Evolutionary conservation across 2,329 filamentous ascomycete species (phyloP), one percentile per base, ranked within the genome.

Genomic region (Fusarium papillatum): DNA sequence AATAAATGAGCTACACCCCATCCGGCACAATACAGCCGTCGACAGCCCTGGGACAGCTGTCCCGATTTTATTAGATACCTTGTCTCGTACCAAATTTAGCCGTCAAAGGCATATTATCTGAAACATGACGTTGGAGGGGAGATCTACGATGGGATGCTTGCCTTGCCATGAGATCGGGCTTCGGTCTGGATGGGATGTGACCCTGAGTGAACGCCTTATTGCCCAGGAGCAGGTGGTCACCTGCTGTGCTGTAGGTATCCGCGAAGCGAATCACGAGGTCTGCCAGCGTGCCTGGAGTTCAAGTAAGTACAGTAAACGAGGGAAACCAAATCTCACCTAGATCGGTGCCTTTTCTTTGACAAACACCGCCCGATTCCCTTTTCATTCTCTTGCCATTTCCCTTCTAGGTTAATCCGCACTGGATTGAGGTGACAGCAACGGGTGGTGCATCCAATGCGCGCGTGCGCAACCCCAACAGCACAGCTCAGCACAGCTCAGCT

Each of bases 131-230:
- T 67, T 75, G 46, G 65, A 53, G 50, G 59, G 71, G 59, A 76
- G 74, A 76, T 76, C 74, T 76, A 75, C 68, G 71, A 76, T 69
- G 38, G 17, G n/a, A 64, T 66, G 61, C 43, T 60, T 22, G 29
- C 59, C 24, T 60, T 22, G 29, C 59, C 24, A 61, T 61, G 22
- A 64, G 62, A 72, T 71, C 68, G 50, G 71, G 50, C 71, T 34
- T 34, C 29, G 61, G 31, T 22, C 24, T 34, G 63, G 16, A 57
- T 57, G 29, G 50, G 53, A 73, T 73, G 72, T 70, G 72, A 75
- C 73, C 48, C 65, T 75, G 65, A 24, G 39, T 63, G 55, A 60
- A 38, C 5, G 60, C 39, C 39, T 69, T 39, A 29, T 26, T 62
- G 59, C 22, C 41, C 26, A 50, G 24, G 46, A 29, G 46, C 26